Base-by-base conservation (phyloP, 1,284 basidiomycete species). In the Moesziomyces globuligerus region DNA sequence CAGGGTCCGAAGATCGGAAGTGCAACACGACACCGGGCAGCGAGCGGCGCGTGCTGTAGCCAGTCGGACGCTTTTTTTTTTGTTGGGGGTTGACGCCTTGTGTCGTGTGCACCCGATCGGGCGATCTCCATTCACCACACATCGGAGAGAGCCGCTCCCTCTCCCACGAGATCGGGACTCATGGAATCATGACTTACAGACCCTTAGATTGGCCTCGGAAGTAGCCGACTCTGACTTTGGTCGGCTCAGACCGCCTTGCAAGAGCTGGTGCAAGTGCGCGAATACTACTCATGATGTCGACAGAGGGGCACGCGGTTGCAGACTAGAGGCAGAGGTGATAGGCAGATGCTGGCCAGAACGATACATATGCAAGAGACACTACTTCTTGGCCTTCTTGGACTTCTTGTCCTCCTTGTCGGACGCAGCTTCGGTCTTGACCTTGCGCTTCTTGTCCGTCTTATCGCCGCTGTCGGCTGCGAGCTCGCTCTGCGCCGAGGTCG, bases 331-430 rank as follows among this genome's bases (percentile, higher is more conserved):
- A n/a, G n/a, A n/a, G n/a, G n/a, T n/a, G n/a, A n/a, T 24, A 15
- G 11, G 18, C 4, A 32, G 39, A 26, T 3, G 9, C 13, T 29
- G 48, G 15, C 25, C 32, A 11, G 18, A 10, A 15, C 42, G 26
- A 44, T 7, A 21, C 23, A 34, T 17, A 17, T 3, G 15, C 23
- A 28, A 40, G n/a, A n/a, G n/a, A n/a, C 40, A 50, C 37, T 58
- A 47, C 59, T 71, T 76, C 58, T 72, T 74, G 52, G 66, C 54
- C 53, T 64, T 72, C 40, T 71, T 74, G 9, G 43, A 29, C 50
- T 57, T 52, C 43, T 59, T 62, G 21, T 51, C 59, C 18, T 51
- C 50, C 44, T 37, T 37, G 23, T 34, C 18, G 13, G 32, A 13
- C 15, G 15, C 32, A n/a, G 32, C 32, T 34, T 54, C 55, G 1